Conservation (phyloP, 2,329 filamentous ascomycete genomes). For the Arthrobotrys musiformis region DNA sequence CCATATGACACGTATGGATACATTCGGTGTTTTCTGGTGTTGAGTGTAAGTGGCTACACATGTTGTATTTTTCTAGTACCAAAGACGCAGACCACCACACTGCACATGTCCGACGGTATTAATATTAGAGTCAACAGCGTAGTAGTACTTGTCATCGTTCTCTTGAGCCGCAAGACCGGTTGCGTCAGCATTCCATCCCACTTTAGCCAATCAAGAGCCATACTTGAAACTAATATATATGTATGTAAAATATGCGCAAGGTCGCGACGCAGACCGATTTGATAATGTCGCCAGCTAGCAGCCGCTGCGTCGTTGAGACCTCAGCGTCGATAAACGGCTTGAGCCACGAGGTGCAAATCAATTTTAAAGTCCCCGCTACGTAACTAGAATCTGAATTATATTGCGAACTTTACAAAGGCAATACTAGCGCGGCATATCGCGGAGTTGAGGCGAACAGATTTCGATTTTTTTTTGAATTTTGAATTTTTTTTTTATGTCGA, state of each 20-base stretch:
- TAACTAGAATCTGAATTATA: no score
- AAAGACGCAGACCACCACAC: no score
- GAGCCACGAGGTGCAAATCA: not conserved
- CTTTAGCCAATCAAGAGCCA: not conserved
- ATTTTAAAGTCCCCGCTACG: not conserved
- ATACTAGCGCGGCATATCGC: not conserved
- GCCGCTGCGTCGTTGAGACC: no score
- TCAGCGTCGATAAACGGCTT: not conserved
- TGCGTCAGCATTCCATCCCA: not conserved
- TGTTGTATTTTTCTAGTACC: conserved; percentile 9
- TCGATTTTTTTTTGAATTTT: no score
- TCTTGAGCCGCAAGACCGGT: not conserved
- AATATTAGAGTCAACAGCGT: no score
- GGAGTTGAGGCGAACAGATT: conserved; percentile 4
- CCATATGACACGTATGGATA: not conserved
- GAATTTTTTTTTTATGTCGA: no score
- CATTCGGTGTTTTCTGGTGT: not conserved
- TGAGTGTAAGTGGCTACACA: not conserved
- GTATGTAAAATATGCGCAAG: not conserved
- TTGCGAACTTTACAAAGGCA: not conserved
- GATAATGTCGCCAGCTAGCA: no score
- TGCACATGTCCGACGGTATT: no score
- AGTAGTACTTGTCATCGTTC: no score
- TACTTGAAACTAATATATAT: not conserved
- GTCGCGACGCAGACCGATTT: not conserved